Base-by-base conservation (phyloP, 768 basidiomycete genomes). In the Hemileccinum impolitum region DNA sequence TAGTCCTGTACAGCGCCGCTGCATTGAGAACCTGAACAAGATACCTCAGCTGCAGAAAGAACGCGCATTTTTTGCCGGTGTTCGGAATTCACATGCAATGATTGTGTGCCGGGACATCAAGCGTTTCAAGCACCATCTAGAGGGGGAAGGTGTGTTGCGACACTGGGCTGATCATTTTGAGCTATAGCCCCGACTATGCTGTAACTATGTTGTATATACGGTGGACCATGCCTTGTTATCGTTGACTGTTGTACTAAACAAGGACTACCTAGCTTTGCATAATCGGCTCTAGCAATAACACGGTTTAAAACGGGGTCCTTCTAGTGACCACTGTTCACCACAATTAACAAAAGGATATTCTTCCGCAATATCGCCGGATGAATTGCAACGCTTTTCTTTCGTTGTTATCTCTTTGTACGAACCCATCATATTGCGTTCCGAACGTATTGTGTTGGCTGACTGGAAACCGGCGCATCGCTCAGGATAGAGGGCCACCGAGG, bases 1-100 rank as follows among this genome's bases (percentile, higher is more conserved):
- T 21, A 78, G 77, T 15, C 70, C 78, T 2, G 60, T 74, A 11
- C 90, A 93, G 60, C 73, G 66, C 14, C 72, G 69, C 49, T 81
- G 86, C 30, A 78, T 78, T 6, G 67, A 66, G 6, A 76, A 72
- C 64, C 71, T 93, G 34, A 91, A 91, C 64, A 71, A 70, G 37
- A 75, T 92, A 11, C 86, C 87, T 0, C 67, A 72, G 26, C 61
- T 92, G 40, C 75, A 81, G 71, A 92, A 91, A 67, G 78, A 87
- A 55, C 64, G 78, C 17, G 85, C 78, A 17, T 89, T 80, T 60
- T 82, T 91, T 55, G 67, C 73, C 17, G 68, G 69, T 1, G 73
- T 82, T 19, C 60, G 67, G 34, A 90, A 90, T 58, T 70, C 87
- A 23, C 90, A 93, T 67, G 87, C 76, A 5, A 71, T 79, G 48